These are phyloP conservation scores for Penicillium bovifimosum DNA, from an alignment of 495 filamentous ascomycete species.

Conservation along the genomic window DNA sequence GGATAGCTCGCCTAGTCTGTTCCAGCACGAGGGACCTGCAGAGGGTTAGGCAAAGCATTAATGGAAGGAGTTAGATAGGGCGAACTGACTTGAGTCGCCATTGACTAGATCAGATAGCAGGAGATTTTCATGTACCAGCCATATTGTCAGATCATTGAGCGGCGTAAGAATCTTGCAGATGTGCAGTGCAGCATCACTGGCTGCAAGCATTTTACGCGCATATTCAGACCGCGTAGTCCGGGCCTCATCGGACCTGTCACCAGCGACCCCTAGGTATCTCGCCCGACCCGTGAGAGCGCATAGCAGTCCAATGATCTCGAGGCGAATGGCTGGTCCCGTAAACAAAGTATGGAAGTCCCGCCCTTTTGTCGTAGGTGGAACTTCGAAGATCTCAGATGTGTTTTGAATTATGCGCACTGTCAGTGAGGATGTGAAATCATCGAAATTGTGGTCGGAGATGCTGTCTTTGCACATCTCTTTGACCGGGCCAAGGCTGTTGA, in stretches of 20 bases:
- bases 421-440: slow-evolving; percentile 5
- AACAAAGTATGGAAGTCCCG: slow-evolving; percentile 21
- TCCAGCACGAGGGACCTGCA: slow-evolving; percentile 26
- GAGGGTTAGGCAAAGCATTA: not conserved
- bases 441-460: not conserved
- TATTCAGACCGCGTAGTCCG: slow-evolving; percentile 12
- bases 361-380: slow-evolving; percentile 14
- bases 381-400: slow-evolving; percentile 16
- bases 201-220: slow-evolving; percentile 24
- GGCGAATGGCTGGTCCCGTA: slow-evolving; percentile 20
- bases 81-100: slow-evolving; percentile 27
- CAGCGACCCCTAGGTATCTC: slow-evolving; percentile 21
- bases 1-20: slow-evolving; percentile 27
- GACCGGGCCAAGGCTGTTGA: slow-evolving; percentile 17
- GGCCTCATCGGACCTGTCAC: slow-evolving; percentile 7
- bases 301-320: slow-evolving; percentile 29
- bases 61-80: not conserved
- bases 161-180: slow-evolving; percentile 29
- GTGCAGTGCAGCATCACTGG: slow-evolving; percentile 21
- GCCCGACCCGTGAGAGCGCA: slow-evolving; percentile 26
- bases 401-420: slow-evolving; percentile 23
- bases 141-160: slow-evolving; percentile 30
- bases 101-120: slow-evolving; percentile 19
- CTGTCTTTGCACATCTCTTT: slow-evolving; percentile 9
- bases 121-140: slow-evolving; percentile 29